Evolutionary conservation across 2,329 filamentous ascomycete genomes (phyloP), one percentile per base, ranked within the genome.

Genomic region (Gnomoniopsis smithogilvyi): DNA sequence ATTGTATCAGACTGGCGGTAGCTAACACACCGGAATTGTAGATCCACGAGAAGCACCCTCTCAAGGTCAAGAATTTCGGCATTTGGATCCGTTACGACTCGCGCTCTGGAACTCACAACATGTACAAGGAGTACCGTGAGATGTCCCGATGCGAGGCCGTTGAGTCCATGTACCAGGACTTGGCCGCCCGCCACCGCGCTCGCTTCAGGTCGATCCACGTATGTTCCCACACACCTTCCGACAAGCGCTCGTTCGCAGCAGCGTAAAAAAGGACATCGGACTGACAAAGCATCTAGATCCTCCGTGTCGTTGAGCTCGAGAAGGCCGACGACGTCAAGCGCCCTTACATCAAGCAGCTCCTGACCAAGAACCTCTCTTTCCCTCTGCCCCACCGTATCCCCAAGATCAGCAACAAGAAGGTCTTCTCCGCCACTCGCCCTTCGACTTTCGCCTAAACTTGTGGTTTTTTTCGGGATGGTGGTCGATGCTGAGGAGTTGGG

Each of bases 51-150:
- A 98, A 98, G 90, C 92, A 92, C 80, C 95, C 95, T 74, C 85
- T 93, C 76, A 97, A 96, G 87, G 93, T 99, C 87, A 99, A 99
- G 92, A 99, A 97, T 91, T 98, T 99, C 79, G 95, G 95, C 79
- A 89, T 99, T 88, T 99, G 96, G 96, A 89, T 99, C 83, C 93
- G 96, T 78, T 99, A 99, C 85, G 94, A 99, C 84, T 99, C 96
- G 65, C 94, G 95, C 81, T 98, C 95, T 73, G 95, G 95, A 73
- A 99, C 95, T 74, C 95, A 99, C 92, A 99, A 99, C 90, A 99
- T 99, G 95, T 99, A 99, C 92, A 98, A 98, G 89, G 95, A 99
- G 89, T 98, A 97, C 90, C 91, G 95, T 78, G 95, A 98, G 87
- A 91, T 98, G 87, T 94, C 91, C 77, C 87, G 95, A 80, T 91